phyloP scores from a whole-genome alignment of 2,329 filamentous ascomycete species.

The Colletotrichum viniferum region DNA sequence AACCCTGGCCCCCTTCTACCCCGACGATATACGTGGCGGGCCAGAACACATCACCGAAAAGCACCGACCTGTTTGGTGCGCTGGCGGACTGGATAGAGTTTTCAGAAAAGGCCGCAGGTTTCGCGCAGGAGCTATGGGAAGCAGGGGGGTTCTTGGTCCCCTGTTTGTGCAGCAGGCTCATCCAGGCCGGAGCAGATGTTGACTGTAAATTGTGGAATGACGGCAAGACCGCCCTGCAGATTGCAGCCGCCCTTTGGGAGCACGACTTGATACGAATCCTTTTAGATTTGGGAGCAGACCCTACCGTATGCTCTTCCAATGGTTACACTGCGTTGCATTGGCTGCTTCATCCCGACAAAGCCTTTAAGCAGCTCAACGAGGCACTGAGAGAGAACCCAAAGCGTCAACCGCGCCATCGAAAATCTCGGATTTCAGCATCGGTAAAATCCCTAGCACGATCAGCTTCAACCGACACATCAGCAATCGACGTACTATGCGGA shows the following conservation, averaged over 20 bases:
- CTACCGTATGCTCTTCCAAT: not conserved
- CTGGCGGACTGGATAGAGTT: not conserved
- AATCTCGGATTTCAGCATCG: not conserved
- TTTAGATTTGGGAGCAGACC: not conserved
- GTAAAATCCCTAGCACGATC: not conserved
- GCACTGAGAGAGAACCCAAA: not conserved
- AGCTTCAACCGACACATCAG: not conserved
- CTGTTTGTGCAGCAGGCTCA: not conserved
- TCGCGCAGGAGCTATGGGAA: not conserved
- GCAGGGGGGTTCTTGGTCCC: not conserved
- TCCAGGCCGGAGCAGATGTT: not conserved
- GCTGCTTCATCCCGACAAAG: slow-evolving; percentile 75
- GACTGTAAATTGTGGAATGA: not conserved
- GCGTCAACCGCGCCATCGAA: not conserved
- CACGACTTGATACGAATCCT: not conserved
- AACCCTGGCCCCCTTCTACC: not conserved
- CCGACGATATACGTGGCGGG: not conserved
- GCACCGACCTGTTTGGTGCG: not conserved
- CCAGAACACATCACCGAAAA: not conserved
- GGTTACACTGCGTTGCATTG: not conserved
- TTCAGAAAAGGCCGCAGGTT: not conserved
- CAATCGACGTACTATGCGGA: not conserved
- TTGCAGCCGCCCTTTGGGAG: not conserved
- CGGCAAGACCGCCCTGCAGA: not conserved
- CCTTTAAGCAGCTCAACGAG: slow-evolving; percentile 38